Conservation (phyloP, 1,139 yeast genomes). For the Yamadazyma spencermartinsiae region DNA sequence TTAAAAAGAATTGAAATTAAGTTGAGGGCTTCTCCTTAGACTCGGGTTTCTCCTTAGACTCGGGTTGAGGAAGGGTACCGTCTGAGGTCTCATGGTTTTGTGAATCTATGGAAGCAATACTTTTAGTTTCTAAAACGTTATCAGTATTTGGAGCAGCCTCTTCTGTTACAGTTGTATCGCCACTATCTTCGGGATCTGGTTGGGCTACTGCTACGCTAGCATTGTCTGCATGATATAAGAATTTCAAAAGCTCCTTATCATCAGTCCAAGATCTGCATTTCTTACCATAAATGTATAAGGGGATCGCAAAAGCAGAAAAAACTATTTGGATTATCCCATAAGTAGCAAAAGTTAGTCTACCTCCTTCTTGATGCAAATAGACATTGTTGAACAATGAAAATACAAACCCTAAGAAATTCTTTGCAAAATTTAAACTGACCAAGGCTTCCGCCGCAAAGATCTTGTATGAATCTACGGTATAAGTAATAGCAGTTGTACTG, state of each 20-base stretch:
- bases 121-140: conserved; percentile 3
- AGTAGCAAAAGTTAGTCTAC: conserved; percentile 48
- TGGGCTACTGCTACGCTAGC: conserved; percentile 13
- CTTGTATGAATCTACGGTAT: conserved; percentile 58
- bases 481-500: conserved; percentile 62
- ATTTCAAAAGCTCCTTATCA: conserved; percentile 35
- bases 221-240: conserved; percentile 31
- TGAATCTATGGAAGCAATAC: conserved; percentile 3
- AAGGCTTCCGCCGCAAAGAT: conserved; percentile 61
- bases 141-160: conserved; percentile 5
- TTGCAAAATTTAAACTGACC: conserved; percentile 55
- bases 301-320: conserved; percentile 51
- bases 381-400: conserved; percentile 58
- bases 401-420: conserved; percentile 56
- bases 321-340: conserved; percentile 55
- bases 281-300: conserved; percentile 59
- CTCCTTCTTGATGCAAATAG: conserved; percentile 44
- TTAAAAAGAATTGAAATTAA: no score
- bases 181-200: conserved; percentile 7
- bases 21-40: background rate
- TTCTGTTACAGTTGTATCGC: conserved; percentile 3
- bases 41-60: background rate
- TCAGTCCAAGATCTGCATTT: conserved; percentile 52
- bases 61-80: background rate
- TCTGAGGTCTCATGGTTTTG: background rate